Evolutionary conservation across 768 basidiomycete genomes (phyloP), one percentile per base, ranked within the genome.

Genomic region (Suillus weaverae): DNA sequence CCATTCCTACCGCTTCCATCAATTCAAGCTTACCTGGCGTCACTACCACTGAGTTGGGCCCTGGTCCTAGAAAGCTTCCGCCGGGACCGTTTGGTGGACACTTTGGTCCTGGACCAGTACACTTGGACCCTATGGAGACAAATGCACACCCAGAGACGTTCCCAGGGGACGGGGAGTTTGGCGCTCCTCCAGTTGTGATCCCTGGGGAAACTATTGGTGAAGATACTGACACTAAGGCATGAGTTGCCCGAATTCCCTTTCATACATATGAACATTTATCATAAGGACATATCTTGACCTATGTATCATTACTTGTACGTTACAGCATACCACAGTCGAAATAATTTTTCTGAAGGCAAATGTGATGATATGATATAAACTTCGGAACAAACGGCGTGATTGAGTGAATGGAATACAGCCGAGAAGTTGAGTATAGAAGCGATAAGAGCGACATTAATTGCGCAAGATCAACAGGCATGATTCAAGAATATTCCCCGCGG

Each of bases 161-260:
- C 22, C 74, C 74, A 36, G 76, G 74, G 13, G 7, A 62, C 35
- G 74, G 74, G 1, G 69, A n/a, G 59, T 76, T 77, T 44, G 74
- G 74, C 11, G 62, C 55, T 3, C 69, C 67, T 48, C 74, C 76
- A 0, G 76, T 73, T 4, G 54, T 77, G n/a, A 9, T 68, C 4
- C 64, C 69, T 18, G 76, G 74, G 5, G 74, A 77, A 61, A 76
- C 66, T 2, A 1, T 77, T 1, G 76, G 76, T 20, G 59, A 69
- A 18, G 69, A 67, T 7, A 55, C 6, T 30, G 57, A 65, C 9
- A 16, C 48, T 18, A 59, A 59, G 39, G 39, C 26, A 59, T 30
- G 38, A 26, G 38, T 8, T 20, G 39, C 16, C 18, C 5, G 22
- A 18, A 10, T 30, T 18, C 20, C n/a, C 16, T 38, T 4, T 39